Evolutionary conservation across 352 stramenopile species (phyloP), one percentile per base, ranked within the genome.

Genomic region (Globisporangium ultimum): DNA sequence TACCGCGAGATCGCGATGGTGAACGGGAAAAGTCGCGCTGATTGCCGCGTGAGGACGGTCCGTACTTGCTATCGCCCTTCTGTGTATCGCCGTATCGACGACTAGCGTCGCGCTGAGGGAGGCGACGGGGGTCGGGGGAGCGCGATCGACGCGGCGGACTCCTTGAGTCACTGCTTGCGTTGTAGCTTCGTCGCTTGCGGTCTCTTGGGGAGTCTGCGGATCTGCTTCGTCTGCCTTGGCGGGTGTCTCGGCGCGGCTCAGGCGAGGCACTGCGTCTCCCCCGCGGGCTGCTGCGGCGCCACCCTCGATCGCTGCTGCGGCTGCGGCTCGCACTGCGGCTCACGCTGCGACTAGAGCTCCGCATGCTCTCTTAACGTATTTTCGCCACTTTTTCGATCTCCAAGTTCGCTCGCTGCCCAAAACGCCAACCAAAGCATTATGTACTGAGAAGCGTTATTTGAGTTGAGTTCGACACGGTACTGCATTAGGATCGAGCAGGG

Each of bases 161-260:
- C 17, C 40, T 45, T 2, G 40, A 45, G 40, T n/a, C 40, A 45
- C 6, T 10, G 10, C 40, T 45, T 15, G 13, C 17, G 40, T 10
- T 45, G 40, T n/a, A 45, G 20, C 53, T 65, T 24, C 14, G 55
- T 57, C 63, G 48, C 70, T 12, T 60, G 66, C 7, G 58, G 46
- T 47, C 60, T 66, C n/a, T 52, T 59, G 0, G 51, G 28, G 43
- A 66, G 78, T 54, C 69, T 62, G 48, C 55, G 5, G 71, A 62
- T 36, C 71, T 70, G 11, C 45, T 38, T 1, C 52, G 38, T 21
- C 1, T 20, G 22, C 24, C 32, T 15, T 17, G 24, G 12, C 18
- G 48, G 2, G 48, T 20, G 36, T 36, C 34, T 8, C 49, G 28
- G 11, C 61, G 61, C 22, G 40, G 56, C 10, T 50, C 61, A 40